phyloP scores from a whole-genome alignment of 768 basidiomycete genomes.

The Scleroderma bovista region DNA sequence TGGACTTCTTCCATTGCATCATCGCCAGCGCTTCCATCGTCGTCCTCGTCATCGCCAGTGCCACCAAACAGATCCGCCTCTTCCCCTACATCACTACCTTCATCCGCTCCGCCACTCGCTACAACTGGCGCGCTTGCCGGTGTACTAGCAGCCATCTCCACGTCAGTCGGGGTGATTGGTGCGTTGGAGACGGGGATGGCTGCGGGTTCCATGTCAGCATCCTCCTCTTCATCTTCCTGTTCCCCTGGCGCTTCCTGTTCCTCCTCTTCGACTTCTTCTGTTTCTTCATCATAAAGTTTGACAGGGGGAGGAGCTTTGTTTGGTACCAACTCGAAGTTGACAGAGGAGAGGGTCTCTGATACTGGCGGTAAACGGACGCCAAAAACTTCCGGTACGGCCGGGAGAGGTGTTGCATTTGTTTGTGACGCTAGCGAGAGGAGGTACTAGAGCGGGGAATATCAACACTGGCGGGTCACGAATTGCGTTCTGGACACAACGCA shows the following conservation, averaged over 20 bases:
- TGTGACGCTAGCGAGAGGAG: constrained; percentile 75
- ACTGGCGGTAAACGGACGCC: constrained; percentile 73
- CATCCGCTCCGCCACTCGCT: constrained; percentile 41
- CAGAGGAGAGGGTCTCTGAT: constrained; percentile 65
- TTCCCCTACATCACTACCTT: constrained; percentile 66
- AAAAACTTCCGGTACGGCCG: constrained; percentile 83
- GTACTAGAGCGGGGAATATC: constrained; percentile 42
- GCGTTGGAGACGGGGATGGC: constrained; percentile 37
- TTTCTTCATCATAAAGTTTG: constrained; percentile 72
- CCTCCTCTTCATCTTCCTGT: constrained; percentile 58
- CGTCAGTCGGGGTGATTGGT: constrained; percentile 49
- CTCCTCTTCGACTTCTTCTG: constrained; percentile 73
- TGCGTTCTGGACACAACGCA: constrained; percentile 26
- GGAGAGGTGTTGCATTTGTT: constrained; percentile 75
- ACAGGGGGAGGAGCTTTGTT: constrained; percentile 78
- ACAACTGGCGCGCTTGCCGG: constrained; percentile 22
- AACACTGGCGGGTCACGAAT: constrained; percentile 1
- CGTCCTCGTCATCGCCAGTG: constrained; percentile 72
- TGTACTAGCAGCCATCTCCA: constrained; percentile 23
- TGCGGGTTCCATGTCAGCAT: constrained; percentile 66
- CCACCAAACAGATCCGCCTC: constrained; percentile 73
- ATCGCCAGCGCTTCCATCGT: constrained; percentile 40
- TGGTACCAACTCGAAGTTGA: constrained; percentile 84
- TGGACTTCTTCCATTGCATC: constrained; percentile 81
- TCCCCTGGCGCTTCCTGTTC: constrained; percentile 16